phyloP scores from a whole-genome alignment of 495 filamentous ascomycete genomes.

The Thermothielavioides terrestris region DNA sequence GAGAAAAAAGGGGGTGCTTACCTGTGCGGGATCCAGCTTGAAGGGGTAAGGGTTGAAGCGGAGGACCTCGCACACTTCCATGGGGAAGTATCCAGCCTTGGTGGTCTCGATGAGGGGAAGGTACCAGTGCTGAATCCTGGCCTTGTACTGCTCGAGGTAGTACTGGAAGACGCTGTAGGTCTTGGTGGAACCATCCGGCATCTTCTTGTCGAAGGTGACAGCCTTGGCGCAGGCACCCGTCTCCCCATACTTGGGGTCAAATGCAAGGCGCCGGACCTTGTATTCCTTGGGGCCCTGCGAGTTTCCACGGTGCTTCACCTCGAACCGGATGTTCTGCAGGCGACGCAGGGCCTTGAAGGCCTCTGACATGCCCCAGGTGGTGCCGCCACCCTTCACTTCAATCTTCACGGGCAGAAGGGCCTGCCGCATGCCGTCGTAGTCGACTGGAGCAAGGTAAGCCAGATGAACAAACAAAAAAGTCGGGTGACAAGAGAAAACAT shows the following conservation, averaged over 20 bases:
- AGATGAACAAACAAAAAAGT: not conserved
- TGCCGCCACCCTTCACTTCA: not conserved
- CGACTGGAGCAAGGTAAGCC: constrained; percentile 1
- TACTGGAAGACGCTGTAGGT: constrained; percentile 54
- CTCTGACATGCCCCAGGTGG: constrained; percentile 22
- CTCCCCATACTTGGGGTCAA: constrained; percentile 19
- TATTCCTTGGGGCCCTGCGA: constrained; percentile 41
- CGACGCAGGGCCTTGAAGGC: constrained; percentile 45
- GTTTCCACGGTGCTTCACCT: constrained; percentile 49
- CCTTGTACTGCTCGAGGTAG: constrained; percentile 56
- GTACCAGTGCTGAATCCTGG: constrained; percentile 39
- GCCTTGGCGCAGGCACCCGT: constrained; percentile 45
- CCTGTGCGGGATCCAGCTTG: constrained; percentile 56
- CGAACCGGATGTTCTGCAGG: constrained; percentile 58
- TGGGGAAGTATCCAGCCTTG: constrained; percentile 58
- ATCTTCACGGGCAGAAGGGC: constrained; percentile 15
- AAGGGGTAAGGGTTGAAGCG: constrained; percentile 65
- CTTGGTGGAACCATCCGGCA: constrained; percentile 38
- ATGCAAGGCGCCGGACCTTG: constrained; percentile 52
- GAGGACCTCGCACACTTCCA: constrained; percentile 55
- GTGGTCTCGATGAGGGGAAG: constrained; percentile 66
- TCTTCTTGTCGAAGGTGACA: constrained; percentile 49
- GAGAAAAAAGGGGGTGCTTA: not conserved
- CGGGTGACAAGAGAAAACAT: not conserved
- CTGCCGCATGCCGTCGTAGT: constrained; percentile 7